Evolutionary conservation across 768 basidiomycete species (phyloP), one percentile per base, ranked within the genome.

Genomic region (Russula emetica): DNA sequence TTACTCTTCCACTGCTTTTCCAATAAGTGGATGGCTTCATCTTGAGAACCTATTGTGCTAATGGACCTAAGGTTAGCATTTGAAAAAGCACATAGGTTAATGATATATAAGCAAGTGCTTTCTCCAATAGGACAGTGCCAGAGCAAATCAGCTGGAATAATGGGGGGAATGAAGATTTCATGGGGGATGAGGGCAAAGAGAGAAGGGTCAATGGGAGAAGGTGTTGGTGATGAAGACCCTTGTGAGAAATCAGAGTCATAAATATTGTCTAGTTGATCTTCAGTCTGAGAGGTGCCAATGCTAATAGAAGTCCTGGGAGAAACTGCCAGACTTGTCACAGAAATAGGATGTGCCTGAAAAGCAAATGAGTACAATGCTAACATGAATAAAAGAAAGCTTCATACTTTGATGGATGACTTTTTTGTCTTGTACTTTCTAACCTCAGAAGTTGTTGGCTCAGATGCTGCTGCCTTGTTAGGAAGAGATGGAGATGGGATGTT

Each of bases 181-280:
- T 68, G 66, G 4, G 82, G 83, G 52, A 83, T 71, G 51, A 58
- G 69, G 51, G 62, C 68, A 60, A 62, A 16, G 38, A 75, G 53
- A 45, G 64, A 60, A 53, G 66, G 66, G 67, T 72, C 60, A 16
- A 57, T 44, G 2, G 32, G 22, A 8, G 58, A 78, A 2, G 79
- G 72, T n/a, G 73, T 76, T 7, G 78, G 74, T 14, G 73, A 74
- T 24, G 80, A 79, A 5, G 83, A 83, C 8, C 72, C 69, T n/a
- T 80, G 79, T 13, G 81, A 82, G 70, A 86, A 86, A 68, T 87
- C 85, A 0, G 82, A 77, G 69, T 82, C 83, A 66, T 85, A 85
- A 38, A 67, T 64, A 1, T 54, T 54, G 9, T 36, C 64, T 5
- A 22, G 10, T 16, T 34, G 24, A 1, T 59, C 54, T 5, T 64